Base-by-base conservation (phyloP, 2,329 filamentous ascomycete genomes). In the Colletotrichum tamarilloi region DNA sequence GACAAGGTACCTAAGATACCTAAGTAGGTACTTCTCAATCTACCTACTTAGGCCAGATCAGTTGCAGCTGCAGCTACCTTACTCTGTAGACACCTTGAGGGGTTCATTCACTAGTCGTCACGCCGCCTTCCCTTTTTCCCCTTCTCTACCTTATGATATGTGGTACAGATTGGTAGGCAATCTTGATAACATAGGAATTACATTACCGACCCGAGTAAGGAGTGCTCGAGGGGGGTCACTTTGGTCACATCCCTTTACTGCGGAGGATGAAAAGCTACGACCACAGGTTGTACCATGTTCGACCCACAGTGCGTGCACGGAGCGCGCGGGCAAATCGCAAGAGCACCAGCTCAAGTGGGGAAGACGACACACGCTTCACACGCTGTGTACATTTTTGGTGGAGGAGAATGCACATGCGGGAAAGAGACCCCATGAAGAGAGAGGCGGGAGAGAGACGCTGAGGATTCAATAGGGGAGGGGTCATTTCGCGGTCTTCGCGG, bases 271-370 rank as follows among this genome's bases (percentile, higher is more conserved):
- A 57, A 60, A 52, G 46, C 56, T 67, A 38, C 22, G 26, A 42
- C n/a, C 57, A 53, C 46, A 5, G 26, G 24, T 24, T 26, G 32
- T 68, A 46, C 26, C 35, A n/a, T 68, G 16, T 14, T 49, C 35
- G 58, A 32, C 52, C 53, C 32, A 72, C 62, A 73, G 67, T 62
- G n/a, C 28, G 62, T 72, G 62, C 57, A 73, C 62, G 71, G 67
- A 73, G 71, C 49, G 71, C 56, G 67, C 67, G 58, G 62, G 38
- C 49, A 69, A 26, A 7, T 16, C 38, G 35, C 19, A 49, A n/a
- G 42, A 24, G 66, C 66, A 68, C 65, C 32, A 56, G 26, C 8
- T 5, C 22, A 56, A 69, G 70, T 69, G 65, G 65, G 52, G 52
- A 57, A 68, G 19, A 22, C 38, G 30, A 68, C 59, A 64, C 59